Conservation (phyloP, 768 basidiomycete species). For the Termitomyces sp. region DNA sequence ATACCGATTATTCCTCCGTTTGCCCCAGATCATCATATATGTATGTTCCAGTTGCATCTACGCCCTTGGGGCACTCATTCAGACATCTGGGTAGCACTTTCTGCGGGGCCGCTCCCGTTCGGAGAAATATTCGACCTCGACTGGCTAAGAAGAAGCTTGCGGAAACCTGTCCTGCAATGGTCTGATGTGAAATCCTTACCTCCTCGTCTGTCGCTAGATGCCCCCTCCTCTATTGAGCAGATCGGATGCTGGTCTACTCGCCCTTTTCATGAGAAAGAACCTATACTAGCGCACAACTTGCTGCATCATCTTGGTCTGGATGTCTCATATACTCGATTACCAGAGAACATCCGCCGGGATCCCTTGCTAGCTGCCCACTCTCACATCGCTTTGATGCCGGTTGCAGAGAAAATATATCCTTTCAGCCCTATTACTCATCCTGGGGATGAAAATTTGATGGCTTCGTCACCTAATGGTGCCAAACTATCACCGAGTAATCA, state of each 20-base stretch:
- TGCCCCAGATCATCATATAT: slow-evolving; percentile 35
- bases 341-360: slow-evolving; percentile 17
- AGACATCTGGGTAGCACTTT: slow-evolving; percentile 17
- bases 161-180: slow-evolving; percentile 44
- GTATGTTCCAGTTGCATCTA: slow-evolving; percentile 12
- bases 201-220: slow-evolving; percentile 12
- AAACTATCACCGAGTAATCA: slow-evolving; percentile 23
- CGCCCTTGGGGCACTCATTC: background rate
- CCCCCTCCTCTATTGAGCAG: slow-evolving; percentile 10
- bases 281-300: slow-evolving; percentile 20
- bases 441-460: slow-evolving; percentile 19
- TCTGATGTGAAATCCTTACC: slow-evolving; percentile 36
- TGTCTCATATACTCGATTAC: slow-evolving; percentile 29
- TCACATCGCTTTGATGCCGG: slow-evolving; percentile 23
- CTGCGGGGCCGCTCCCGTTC: slow-evolving; percentile 31
- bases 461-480: slow-evolving; percentile 20
- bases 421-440: slow-evolving; percentile 14
- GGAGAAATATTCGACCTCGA: slow-evolving; percentile 41
- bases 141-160: slow-evolving; percentile 28
- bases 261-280: slow-evolving; percentile 16
- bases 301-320: slow-evolving; percentile 30
- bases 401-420: slow-evolving; percentile 27
- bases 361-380: slow-evolving; percentile 16
- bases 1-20: slow-evolving; percentile 47
- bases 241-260: slow-evolving; percentile 32